Percentiles rank a stretch among this genome's conserved stretches.
These are phyloP conservation scores for Sugiyamaella chiloensis DNA, from an alignment of 805 yeast genomes.

Conservation along the genomic window DNA sequence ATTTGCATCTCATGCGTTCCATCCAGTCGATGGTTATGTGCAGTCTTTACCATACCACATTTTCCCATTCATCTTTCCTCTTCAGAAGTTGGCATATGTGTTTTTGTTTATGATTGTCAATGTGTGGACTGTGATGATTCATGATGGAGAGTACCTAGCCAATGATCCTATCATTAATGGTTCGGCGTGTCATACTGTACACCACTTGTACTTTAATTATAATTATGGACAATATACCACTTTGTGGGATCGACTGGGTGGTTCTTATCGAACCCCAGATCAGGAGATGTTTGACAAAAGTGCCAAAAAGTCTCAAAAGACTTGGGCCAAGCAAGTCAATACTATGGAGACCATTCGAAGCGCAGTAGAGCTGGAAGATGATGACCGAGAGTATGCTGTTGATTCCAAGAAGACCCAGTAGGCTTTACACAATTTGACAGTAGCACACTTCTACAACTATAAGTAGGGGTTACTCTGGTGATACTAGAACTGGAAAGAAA, in stretches of 20 bases:
- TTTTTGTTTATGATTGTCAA: slow-evolving; percentile 84
- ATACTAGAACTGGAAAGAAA: no score
- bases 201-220: slow-evolving; percentile 94
- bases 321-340: slow-evolving; percentile 68
- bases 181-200: slow-evolving; percentile 97
- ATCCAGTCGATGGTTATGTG: slow-evolving; percentile 92
- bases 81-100: slow-evolving; percentile 82
- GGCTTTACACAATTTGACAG: no score
- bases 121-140: slow-evolving; percentile 98
- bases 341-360: slow-evolving; percentile 77
- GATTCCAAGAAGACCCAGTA: slow-evolving; percentile 14
- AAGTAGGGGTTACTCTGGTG: no score
- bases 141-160: slow-evolving; percentile 93
- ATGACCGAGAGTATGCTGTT: slow-evolving; percentile 64
- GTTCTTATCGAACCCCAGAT: slow-evolving; percentile 91
- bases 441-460: no score
- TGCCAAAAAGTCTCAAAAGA: slow-evolving; percentile 51
- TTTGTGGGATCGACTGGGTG: slow-evolving; percentile 95
- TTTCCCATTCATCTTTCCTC: slow-evolving; percentile 87
- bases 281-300: slow-evolving; percentile 71
- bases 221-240: slow-evolving; percentile 99
- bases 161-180: slow-evolving; percentile 94
- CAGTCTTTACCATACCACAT: slow-evolving; percentile 93
- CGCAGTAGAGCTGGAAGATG: slow-evolving; percentile 72
- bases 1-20: slow-evolving; percentile 97